phyloP scores from a whole-genome alignment of 2,329 filamentous ascomycete species.

The Diaporthe ilicicola region DNA sequence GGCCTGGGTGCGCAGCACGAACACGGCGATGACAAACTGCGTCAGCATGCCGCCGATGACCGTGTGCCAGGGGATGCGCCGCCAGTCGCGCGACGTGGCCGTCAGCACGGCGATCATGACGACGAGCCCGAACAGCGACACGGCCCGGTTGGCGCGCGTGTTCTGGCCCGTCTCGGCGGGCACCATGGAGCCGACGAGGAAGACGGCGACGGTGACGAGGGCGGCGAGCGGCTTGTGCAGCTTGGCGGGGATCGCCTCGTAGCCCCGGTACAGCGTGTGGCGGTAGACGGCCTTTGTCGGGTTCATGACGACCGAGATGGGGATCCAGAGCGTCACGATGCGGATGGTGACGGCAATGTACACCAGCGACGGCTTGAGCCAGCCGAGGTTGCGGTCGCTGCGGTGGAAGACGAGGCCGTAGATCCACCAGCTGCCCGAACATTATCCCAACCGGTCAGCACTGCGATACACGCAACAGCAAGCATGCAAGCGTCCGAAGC shows the following conservation, averaged over 20 bases:
- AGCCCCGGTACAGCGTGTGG: conserved; percentile 66
- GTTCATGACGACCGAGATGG: conserved; percentile 70
- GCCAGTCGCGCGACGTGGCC: conserved; percentile 75
- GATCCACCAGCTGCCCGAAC: conserved; percentile 75
- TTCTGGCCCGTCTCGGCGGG: conserved; percentile 78
- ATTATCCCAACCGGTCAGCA: conserved; percentile 29
- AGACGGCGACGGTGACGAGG: conserved; percentile 70
- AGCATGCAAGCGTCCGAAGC: conserved; percentile 14
- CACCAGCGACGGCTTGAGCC: conserved; percentile 85
- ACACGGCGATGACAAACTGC: conserved; percentile 88
- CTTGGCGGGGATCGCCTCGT: conserved; percentile 71
- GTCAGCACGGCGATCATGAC: conserved; percentile 76
- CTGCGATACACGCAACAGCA: not conserved
- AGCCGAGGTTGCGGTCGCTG: conserved; percentile 71
- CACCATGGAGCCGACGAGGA: conserved; percentile 81
- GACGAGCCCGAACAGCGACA: conserved; percentile 80
- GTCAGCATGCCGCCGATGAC: conserved; percentile 89
- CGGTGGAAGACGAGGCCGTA: conserved; percentile 77
- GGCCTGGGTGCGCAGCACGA: conserved; percentile 81
- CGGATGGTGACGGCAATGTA: conserved; percentile 80
- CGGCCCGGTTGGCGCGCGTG: conserved; percentile 79
- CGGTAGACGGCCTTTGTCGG: conserved; percentile 75
- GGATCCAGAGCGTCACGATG: conserved; percentile 77
- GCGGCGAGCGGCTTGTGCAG: conserved; percentile 71
- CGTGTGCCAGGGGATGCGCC: conserved; percentile 73